Evolutionary conservation across 768 basidiomycete species (phyloP), one percentile per base, ranked within the genome.

Genomic region (Lanmaoa pseudosensibilis): DNA sequence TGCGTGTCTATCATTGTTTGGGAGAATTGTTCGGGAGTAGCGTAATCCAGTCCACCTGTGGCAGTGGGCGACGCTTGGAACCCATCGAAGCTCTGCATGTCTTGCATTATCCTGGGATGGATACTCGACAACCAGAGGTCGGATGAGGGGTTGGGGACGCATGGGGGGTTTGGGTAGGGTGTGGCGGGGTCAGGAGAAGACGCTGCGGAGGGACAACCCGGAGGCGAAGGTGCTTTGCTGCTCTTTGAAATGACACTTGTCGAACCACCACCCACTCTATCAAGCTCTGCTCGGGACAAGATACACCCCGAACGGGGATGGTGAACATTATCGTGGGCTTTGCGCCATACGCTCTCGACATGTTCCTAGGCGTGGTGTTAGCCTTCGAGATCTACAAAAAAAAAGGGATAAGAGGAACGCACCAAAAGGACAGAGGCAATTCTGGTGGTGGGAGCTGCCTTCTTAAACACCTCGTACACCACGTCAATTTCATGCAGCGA

Each of bases 201-300:
- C 3, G 27, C n/a, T 2, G 54, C 16, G 0, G 59, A 61, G 27
- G 44, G 41, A 18, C 44, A 57, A 18, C 55, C 52, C 13, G 62
- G 48, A 8, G 60, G 47, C 0, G 67, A 59, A 13, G 51, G 11
- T 16, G 49, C 21, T 16, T 55, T 23, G 16, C n/a, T 40, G 2
- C 47, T 25, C 30, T 60, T 45, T 10, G 77, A 66, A 37, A 80
- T 72, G 4, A 81, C 63, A 58, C 74, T 71, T 1, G 85, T 86
- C 61, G 77, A 80, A 3, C 85, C 85, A 19, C 69, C 69, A 23
- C 78, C 79, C 40, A 85, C 68, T 27, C 82, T 76, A 59, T 84
- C 80, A 25, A 86, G 78, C 51, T 86, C 84, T 2, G 73, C 72
- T 30, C 74, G 65, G 5, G 75, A 73, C 50, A 80, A 58, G 57